Conservation (phyloP, 179 eudicot genomes). For the Beta corolliflora region DNA sequence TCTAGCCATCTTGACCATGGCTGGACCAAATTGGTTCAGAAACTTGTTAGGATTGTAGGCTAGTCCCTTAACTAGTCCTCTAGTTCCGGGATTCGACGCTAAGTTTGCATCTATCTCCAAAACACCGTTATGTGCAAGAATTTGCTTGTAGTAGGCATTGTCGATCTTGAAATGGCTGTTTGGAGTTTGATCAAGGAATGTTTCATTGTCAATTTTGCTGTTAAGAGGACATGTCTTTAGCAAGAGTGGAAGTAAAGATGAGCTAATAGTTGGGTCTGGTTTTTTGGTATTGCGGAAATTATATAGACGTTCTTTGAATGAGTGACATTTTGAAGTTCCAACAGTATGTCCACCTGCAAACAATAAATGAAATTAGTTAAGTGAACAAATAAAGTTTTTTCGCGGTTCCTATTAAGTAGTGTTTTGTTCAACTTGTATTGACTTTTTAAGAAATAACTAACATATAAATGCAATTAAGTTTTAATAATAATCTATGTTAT, state of each 20-base stretch:
- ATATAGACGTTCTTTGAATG: slow-evolving; percentile 38
- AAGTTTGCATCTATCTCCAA: slow-evolving; percentile 35
- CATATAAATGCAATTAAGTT: no score
- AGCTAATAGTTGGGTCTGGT: slow-evolving; percentile 33
- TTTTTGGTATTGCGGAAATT: slow-evolving; percentile 37
- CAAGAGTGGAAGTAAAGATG: slow-evolving; percentile 21
- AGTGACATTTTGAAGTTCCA: slow-evolving; percentile 46
- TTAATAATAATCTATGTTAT: no score
- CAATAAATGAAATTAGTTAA: no score
- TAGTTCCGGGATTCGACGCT: slow-evolving; percentile 17
- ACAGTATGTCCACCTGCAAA: slow-evolving; percentile 46
- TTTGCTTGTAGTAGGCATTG: slow-evolving; percentile 37
- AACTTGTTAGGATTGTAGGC: slow-evolving; percentile 26
- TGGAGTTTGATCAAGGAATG: slow-evolving; percentile 44
- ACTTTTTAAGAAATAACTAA: no score
- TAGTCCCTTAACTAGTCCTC: slow-evolving; percentile 25
- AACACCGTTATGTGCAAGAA: slow-evolving; percentile 33
- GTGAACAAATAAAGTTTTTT: no score
- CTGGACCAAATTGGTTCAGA: slow-evolving; percentile 32
- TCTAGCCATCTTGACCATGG: slow-evolving; percentile 39
- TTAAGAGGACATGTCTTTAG: slow-evolving; percentile 33
- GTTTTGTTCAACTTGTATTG: no score
- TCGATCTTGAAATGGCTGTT: slow-evolving; percentile 36
- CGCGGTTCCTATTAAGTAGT: no score
- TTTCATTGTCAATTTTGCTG: slow-evolving; percentile 20